Conservation (phyloP, 176 grass and related monocot species). For the Tuctoria greenei region DNA sequence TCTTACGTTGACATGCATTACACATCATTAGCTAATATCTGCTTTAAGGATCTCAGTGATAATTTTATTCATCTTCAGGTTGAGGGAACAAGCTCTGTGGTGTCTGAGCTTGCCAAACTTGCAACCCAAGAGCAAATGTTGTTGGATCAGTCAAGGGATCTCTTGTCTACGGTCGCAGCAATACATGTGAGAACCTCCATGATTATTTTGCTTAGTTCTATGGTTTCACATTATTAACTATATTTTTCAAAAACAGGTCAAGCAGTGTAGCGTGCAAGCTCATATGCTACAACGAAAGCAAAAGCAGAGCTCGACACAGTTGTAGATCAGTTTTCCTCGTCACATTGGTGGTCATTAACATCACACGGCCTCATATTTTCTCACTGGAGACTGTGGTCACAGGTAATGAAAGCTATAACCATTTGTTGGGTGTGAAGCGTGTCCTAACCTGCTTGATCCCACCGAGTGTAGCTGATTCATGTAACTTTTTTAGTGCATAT, state of each 20-base stretch:
- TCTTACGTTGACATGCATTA: background rate
- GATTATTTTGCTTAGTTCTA: background rate
- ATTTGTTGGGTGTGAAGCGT: conserved; percentile 57
- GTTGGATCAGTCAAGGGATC: conserved; percentile 70
- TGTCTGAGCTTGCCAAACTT: conserved; percentile 70
- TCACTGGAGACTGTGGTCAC: conserved; percentile 57
- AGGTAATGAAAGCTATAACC: conserved; percentile 68
- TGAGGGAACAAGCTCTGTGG: conserved; percentile 56
- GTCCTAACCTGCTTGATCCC: conserved; percentile 35
- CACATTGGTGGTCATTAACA: conserved; percentile 60
- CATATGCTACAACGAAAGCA: conserved; percentile 81
- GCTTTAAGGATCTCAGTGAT: background rate
- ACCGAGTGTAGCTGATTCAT: conserved; percentile 59
- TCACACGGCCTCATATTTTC: conserved; percentile 65
- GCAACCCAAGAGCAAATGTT: conserved; percentile 70
- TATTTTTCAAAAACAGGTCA: conserved; percentile 59
- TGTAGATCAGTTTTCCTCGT: conserved; percentile 48
- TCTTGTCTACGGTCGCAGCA: conserved; percentile 68
- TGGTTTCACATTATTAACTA: background rate
- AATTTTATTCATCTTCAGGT: conserved; percentile 52
- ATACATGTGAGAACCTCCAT: conserved; percentile 62
- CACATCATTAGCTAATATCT: background rate
- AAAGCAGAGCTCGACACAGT: conserved; percentile 36
- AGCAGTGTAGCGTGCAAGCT: conserved; percentile 80
- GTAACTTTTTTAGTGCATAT: conserved; percentile 69